Evolutionary conservation across 495 filamentous ascomycete species (phyloP).

Genomic region (Neurospora tetrasperma): DNA sequence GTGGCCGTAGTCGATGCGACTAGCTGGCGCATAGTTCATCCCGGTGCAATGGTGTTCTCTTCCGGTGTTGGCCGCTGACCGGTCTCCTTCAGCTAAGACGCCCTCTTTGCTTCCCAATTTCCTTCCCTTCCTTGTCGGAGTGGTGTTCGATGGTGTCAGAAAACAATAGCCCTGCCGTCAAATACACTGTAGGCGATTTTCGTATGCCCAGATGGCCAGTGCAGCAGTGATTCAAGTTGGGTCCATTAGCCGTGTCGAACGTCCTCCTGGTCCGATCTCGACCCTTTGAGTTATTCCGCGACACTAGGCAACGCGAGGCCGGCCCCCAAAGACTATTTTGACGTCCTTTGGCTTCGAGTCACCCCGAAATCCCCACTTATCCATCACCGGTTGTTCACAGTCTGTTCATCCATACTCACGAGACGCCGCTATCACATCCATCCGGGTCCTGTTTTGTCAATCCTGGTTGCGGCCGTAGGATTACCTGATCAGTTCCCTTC

Average conservation of each 20-base stretch:
- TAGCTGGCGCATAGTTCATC: background rate
- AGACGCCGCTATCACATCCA: background rate
- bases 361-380: background rate
- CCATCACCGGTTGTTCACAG: background rate
- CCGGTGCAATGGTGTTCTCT: background rate
- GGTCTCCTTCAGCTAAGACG: background rate
- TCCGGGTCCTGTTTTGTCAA: background rate
- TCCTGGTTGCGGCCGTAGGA: background rate
- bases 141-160: background rate
- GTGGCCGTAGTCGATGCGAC: background rate
- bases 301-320: background rate
- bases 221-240: background rate
- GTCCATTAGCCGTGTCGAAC: background rate
- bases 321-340: background rate
- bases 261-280: background rate
- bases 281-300: background rate
- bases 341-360: background rate
- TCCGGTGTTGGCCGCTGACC: background rate
- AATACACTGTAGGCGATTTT: background rate
- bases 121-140: background rate
- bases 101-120: background rate
- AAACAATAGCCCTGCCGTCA: background rate
- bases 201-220: background rate
- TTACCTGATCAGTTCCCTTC: background rate
- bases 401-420: background rate